A percentile compares a stretch with the other conserved stretches of the same genome.
Evolutionary conservation across 1,284 basidiomycete species (phyloP).

Genomic region (Microstroma glucosiphilum): DNA sequence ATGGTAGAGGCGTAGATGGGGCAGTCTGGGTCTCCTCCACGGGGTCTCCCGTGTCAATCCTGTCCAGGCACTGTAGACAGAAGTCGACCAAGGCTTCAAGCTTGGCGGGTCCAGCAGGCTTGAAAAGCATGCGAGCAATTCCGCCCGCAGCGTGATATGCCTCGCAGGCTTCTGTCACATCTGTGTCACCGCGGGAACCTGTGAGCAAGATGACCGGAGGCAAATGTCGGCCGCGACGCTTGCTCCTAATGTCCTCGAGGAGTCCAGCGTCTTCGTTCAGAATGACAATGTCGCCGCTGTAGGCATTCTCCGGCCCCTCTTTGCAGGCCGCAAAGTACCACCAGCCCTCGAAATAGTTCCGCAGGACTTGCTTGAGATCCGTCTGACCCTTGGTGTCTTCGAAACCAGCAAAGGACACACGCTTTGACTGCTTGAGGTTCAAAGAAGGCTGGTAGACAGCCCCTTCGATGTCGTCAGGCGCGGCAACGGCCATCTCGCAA

Average conservation of each 20-base stretch:
- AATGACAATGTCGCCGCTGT: conserved; percentile 66
- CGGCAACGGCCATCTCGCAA: conserved; percentile 65
- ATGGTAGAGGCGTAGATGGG: conserved; percentile 31
- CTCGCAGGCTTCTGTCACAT: conserved; percentile 59
- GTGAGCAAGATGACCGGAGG: conserved; percentile 70
- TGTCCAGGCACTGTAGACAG: conserved; percentile 61
- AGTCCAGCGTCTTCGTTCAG: conserved; percentile 70
- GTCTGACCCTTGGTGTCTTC: conserved; percentile 63
- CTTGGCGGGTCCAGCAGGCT: conserved; percentile 77
- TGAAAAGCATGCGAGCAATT: conserved; percentile 76
- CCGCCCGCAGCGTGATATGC: conserved; percentile 76
- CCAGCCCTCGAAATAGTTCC: conserved; percentile 65
- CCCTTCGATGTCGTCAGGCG: conserved; percentile 29
- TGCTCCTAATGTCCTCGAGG: conserved; percentile 50
- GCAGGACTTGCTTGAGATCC: conserved; percentile 63
- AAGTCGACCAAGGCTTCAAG: conserved; percentile 66
- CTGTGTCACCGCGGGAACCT: conserved; percentile 63
- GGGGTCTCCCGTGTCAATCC: conserved; percentile 25
- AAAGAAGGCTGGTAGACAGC: conserved; percentile 53
- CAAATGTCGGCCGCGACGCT: conserved; percentile 40
- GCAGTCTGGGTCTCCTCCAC: conserved; percentile 28
- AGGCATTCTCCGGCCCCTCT: conserved; percentile 6
- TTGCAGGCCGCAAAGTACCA: conserved; percentile 62
- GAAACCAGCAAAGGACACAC: conserved; percentile 70
- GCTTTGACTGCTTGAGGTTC: conserved; percentile 54